phyloP scores from a whole-genome alignment of 2,329 filamentous ascomycete species.

The Thyridium curvatum region DNA sequence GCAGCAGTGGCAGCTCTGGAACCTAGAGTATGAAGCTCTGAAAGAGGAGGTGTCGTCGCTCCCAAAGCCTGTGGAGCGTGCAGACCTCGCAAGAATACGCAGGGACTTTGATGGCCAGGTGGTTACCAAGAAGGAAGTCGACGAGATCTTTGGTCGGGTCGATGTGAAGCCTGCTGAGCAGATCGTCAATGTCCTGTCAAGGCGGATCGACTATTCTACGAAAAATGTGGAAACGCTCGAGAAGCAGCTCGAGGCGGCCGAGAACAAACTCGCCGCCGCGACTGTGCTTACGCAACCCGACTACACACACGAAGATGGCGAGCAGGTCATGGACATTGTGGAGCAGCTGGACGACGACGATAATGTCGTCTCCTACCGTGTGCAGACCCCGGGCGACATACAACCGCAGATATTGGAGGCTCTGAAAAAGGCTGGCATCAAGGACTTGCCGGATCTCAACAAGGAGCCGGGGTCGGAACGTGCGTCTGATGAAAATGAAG shows the following conservation, averaged over 20 bases:
- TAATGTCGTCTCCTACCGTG: conserved; percentile 66
- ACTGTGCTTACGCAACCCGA: conserved; percentile 54
- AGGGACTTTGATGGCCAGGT: conserved; percentile 56
- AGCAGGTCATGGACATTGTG: conserved; percentile 83
- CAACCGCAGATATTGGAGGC: conserved; percentile 64
- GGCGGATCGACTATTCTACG: conserved; percentile 83
- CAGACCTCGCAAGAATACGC: conserved; percentile 52
- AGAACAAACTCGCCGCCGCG: conserved; percentile 63
- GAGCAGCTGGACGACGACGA: conserved; percentile 90
- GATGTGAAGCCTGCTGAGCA: conserved; percentile 50
- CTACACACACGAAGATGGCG: conserved; percentile 54
- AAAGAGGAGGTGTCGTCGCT: conserved; percentile 63
- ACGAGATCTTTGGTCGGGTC: conserved; percentile 38
- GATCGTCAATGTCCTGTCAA: conserved; percentile 60
- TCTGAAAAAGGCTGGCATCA: conserved; percentile 69
- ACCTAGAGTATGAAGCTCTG: conserved; percentile 84
- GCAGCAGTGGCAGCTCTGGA: conserved; percentile 84
- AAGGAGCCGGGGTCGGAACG: conserved; percentile 8
- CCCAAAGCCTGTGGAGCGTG: conserved; percentile 27
- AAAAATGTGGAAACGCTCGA: conserved; percentile 71
- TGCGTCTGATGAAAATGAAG: background rate
- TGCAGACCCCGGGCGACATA: conserved; percentile 61
- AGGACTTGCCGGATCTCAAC: conserved; percentile 30
- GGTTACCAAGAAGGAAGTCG: conserved; percentile 50
- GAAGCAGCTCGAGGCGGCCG: conserved; percentile 62